Base-by-base conservation (phyloP, 805 yeast species). In the Saccharomycopsis guyanensis region DNA sequence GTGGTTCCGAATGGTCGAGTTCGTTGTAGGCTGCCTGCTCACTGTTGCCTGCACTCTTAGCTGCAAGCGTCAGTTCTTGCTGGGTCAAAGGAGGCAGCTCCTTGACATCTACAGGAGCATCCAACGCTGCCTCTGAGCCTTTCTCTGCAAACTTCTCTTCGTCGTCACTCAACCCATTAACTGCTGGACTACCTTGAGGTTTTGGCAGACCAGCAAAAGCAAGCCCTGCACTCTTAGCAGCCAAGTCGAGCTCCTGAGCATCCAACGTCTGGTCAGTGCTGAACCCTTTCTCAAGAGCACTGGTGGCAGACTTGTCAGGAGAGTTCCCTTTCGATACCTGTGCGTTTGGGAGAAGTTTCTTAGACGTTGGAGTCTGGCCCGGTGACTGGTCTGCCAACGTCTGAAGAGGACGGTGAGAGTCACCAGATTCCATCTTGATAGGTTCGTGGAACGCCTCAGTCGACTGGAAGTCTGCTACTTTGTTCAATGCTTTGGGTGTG, bases 271-370 rank as follows among this genome's bases (percentile, higher is more conserved):
- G 38, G 38, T 18, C 10, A 7, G 38, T 16, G 22, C 20, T 34
- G 38, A 16, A 18, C 38, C 20, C 18, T 37, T 37, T 18, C 13
- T 37, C 40, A 18, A 19, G 19, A 8, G 8, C 12, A 5, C 40
- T 12, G 25, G 19, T n/a, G 23, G 15, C 27, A n/a, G 7, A 7
- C 5, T 4, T 37, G 40, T 7, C 6, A 18, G 43, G 43, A 4
- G 43, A 34, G 8, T 42, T 42, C 4, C 32, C n/a, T 20, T 13
- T 34, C 13, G 46, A 43, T 3, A 44, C 38, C 20, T 29, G 38
- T 6, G 47, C 43, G 38, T 44, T 39, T 5, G 47, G 47, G 13
- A 44, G 20, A n/a, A 44, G 31, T 20, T 29, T 38, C 46, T 29
- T 31, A 6, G 18, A 7, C 19, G 15, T 8, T 8, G 8, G 5